Evolutionary conservation across 495 filamentous ascomycete species (phyloP).

Genomic region (Cercophora scortea): DNA sequence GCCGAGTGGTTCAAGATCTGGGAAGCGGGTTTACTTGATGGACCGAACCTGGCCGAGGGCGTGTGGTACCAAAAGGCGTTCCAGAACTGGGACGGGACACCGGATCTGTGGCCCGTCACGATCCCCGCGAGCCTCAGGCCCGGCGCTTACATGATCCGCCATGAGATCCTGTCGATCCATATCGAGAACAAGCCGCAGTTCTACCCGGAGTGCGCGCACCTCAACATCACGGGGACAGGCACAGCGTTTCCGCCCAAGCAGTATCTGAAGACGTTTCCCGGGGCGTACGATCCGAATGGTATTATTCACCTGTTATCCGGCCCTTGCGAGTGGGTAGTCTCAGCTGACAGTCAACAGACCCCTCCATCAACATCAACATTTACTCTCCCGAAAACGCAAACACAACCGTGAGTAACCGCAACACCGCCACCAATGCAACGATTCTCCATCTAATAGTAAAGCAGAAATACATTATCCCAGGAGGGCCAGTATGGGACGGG

Average conservation of each 20-base stretch:
- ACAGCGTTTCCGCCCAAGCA: conserved; percentile 29
- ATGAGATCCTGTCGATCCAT: conserved; percentile 49
- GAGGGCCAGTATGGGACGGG: conserved; percentile 39
- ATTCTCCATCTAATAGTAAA: conserved; percentile 4
- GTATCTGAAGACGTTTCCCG: conserved; percentile 42
- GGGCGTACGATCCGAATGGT: conserved; percentile 40
- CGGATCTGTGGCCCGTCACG: conserved; percentile 39
- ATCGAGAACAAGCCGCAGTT: conserved; percentile 47
- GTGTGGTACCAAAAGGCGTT: conserved; percentile 46
- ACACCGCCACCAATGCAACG: not conserved
- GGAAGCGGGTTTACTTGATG: conserved; percentile 39
- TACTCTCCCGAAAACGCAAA: conserved; percentile 30
- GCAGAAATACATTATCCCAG: conserved; percentile 37
- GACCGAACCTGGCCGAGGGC: conserved; percentile 39
- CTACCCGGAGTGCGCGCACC: conserved; percentile 49
- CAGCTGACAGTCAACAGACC: conserved; percentile 21
- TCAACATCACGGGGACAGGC: conserved; percentile 40
- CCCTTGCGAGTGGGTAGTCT: not conserved
- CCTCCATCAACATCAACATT: conserved; percentile 44
- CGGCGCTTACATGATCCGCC: conserved; percentile 45
- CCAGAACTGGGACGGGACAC: conserved; percentile 36
- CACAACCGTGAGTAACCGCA: conserved; percentile 21
- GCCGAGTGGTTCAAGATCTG: conserved; percentile 47
- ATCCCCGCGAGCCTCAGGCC: conserved; percentile 38
- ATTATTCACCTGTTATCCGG: not conserved